Base-by-base conservation (phyloP, 2,329 filamentous ascomycete species). In the Sphaerostilbella broomeana region DNA sequence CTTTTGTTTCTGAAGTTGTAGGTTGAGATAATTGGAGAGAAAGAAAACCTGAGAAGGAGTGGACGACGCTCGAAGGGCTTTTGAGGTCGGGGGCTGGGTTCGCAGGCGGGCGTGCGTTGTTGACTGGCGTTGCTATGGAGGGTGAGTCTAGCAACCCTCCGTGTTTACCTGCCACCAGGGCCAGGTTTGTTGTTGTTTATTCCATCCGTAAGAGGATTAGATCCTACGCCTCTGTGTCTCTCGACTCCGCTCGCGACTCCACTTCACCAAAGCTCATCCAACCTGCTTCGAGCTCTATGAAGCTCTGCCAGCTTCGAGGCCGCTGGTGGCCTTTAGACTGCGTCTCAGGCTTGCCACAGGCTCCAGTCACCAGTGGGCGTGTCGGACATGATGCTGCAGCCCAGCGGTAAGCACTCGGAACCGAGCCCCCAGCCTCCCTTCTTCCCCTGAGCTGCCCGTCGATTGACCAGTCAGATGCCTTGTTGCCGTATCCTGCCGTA, bases 1-100 rank as follows among this genome's bases (percentile, higher is more conserved):
- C 54, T 53, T 51, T 42, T 44, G 42, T 50, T 47, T 48, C 52
- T 55, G 54, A 52, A n/a, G 31, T n/a, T 54, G 59, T 55, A 56
- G 55, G 54, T 60, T 53, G 54, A 55, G 55, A 53, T 61, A 55
- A 62, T 61, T 63, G 62, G 57, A 62, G 60, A 55, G 53, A 51
- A 43, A 33, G 47, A 44, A 43, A 51, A 40, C 45, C 46, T 40
- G 42, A 42, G 47, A 46, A 51, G 51, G 53, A 51, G 45, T 49
- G 47, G 52, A 51, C 57, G 56, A 58, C 49, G 57, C 51, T 51
- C 53, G 52, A 52, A 54, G 56, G 53, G 59, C 53, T 64, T 65
- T 63, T 64, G 62, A 64, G 53, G 59, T 55, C 54, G 54, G 56
- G 56, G 53, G 51, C 47, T 45, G 51, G 56, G 55, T 57, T 51